Evolutionary conservation across 2,329 filamentous ascomycete genomes (phyloP).

Genomic region (Diplodia intermedia): DNA sequence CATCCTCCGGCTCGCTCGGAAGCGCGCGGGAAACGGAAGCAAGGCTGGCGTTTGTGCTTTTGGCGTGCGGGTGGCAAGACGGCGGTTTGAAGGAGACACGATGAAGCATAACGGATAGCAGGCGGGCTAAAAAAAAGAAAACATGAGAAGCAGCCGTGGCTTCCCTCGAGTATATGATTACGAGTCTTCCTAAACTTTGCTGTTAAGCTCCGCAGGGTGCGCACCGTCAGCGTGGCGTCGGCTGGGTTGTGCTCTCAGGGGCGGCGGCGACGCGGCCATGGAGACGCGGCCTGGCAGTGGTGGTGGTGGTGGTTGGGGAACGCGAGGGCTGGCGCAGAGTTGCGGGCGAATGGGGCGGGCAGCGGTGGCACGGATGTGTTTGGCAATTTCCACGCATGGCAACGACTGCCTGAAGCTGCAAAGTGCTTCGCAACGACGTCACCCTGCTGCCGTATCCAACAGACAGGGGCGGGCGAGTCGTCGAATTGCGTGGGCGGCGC

Average conservation of each 20-base stretch:
- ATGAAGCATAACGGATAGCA: too few species aligned
- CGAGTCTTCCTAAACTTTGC: neutral
- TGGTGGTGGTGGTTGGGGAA: neutral
- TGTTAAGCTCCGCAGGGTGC: neutral
- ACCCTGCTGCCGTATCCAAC: neutral
- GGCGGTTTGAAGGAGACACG: too few species aligned
- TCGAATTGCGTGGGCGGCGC: slow-evolving; percentile 7
- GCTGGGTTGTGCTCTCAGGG: neutral
- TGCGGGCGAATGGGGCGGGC: slow-evolving; percentile 2
- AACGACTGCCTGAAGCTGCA: slow-evolving; percentile 16
- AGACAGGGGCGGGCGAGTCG: slow-evolving; percentile 17
- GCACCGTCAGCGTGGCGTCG: too few species aligned
- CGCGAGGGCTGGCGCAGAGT: neutral
- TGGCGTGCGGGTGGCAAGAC: slow-evolving; percentile 4
- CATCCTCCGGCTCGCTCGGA: slow-evolving; percentile 12
- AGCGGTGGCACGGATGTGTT: slow-evolving; percentile 23
- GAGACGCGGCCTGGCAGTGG: neutral
- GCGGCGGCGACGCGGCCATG: neutral
- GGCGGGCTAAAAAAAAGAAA: neutral
- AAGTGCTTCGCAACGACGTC: slow-evolving; percentile 26
- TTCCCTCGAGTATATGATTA: slow-evolving; percentile 3
- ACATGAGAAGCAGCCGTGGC: neutral
- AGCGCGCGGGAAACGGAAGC: neutral
- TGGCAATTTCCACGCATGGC: slow-evolving; percentile 26
- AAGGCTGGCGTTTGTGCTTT: slow-evolving; percentile 21